Evolutionary conservation across 371 early-diverging fungal genomes (phyloP), one percentile per base, ranked within the genome.

Genomic region (Capillidium heterosporum): DNA sequence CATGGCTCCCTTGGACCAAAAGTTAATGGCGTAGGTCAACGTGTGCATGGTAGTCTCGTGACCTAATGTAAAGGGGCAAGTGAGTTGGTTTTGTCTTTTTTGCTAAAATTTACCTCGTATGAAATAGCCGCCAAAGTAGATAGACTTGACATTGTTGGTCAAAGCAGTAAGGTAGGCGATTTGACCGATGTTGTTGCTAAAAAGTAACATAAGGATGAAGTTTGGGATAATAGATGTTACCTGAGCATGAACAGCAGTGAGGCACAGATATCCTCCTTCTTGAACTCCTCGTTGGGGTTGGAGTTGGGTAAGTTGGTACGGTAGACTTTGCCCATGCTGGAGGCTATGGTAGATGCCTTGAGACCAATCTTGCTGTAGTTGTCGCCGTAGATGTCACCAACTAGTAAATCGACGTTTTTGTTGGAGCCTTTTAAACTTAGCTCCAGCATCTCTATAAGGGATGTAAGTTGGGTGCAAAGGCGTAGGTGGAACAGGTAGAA

Each of bases 31-130:
- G 63, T 89, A 91, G 29, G 89, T 89, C 44, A 97, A 71, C 26
- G 95, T 87, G 63, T 90, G 87, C 95, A 96, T 96, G n/a, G 94
- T 94, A 49, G 87, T 80, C 0, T 89, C 85, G 60, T 95, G 92
- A 1, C 91, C 81, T 75, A 59, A 2, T 46, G 1, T 43, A 19
- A 26, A 47, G 11, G 15, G 29, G 26, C 19, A 35, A 35, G 13
- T 4, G 35, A 35, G 35, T 35, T 7, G 13, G 21, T 15, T 31
- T 48, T 19, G 27, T 15, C 21, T 40, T 23, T 19, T 1, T 21
- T 23, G 26, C 15, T 3, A 11, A 32, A 1, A n/a, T 26, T 65
- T 72, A 72, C 81, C 94, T 71, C 95, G 76, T 56, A 95, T 93
- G 69, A 93, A 96, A 66, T 84, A 92, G 31, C 97, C 97, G 57